Percentiles rank a stretch among this genome's conserved stretches.
phyloP scores from a whole-genome alignment of 306 rosid genomes.

The Glycyrrhiza uralensis region DNA sequence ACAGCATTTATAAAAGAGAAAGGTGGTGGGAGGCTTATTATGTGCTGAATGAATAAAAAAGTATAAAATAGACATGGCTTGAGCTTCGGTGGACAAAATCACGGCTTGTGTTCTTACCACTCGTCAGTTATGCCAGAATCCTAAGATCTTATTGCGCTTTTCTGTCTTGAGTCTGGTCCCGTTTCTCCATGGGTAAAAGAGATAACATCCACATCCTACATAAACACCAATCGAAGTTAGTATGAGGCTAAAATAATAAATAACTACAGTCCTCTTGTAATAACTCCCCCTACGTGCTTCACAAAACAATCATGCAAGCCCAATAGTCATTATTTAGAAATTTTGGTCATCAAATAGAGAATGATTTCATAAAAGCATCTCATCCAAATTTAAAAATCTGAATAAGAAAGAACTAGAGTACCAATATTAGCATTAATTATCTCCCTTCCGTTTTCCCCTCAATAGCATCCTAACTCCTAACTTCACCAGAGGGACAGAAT shows the following conservation, averaged over 20 bases:
- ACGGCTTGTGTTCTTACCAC: conserved; percentile 25
- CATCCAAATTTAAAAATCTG: background rate
- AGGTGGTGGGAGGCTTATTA: background rate
- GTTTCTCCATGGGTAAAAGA: conserved; percentile 43
- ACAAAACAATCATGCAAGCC: conserved; percentile 12
- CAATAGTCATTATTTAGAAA: background rate
- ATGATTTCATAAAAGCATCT: background rate
- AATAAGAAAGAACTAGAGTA: conserved; percentile 1
- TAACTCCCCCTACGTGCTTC: background rate
- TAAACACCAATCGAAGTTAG: conserved; percentile 21
- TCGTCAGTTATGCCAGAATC: conserved; percentile 14
- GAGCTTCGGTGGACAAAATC: background rate
- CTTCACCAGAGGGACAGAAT: background rate
- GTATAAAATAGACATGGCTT: background rate
- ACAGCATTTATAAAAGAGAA: background rate
- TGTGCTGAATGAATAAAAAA: background rate
- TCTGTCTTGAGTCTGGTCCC: conserved; percentile 36
- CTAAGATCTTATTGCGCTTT: conserved; percentile 43
- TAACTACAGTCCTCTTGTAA: background rate
- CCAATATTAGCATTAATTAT: background rate
- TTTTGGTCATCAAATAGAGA: background rate
- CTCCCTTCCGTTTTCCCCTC: background rate
- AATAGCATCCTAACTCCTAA: background rate
- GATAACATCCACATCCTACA: conserved; percentile 74
- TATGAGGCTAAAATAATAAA: background rate